Conservation (phyloP, 1,139 yeast genomes). For the Diutina rugosa region DNA sequence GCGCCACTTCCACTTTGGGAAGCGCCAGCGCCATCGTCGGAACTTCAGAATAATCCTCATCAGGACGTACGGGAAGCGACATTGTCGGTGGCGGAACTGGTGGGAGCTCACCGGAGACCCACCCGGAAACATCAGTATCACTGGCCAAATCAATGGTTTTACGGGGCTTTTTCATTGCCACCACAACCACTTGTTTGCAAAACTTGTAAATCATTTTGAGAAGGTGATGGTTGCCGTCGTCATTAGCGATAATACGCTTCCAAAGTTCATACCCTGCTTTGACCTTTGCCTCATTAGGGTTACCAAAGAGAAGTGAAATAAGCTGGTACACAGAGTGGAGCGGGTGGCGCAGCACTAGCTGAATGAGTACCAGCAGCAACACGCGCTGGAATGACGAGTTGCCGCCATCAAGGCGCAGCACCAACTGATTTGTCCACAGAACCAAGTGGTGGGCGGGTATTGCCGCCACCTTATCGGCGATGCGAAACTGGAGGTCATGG, state of each 20-base stretch:
- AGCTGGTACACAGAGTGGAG: conserved; percentile 64
- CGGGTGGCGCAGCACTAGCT: conserved; percentile 39
- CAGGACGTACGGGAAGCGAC: conserved; percentile 25
- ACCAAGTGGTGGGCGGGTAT: not conserved
- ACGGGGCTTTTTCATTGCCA: conserved; percentile 37
- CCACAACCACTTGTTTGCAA: conserved; percentile 33
- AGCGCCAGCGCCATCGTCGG: conserved; percentile 37
- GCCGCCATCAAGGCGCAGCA: not conserved
- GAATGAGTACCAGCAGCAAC: not conserved
- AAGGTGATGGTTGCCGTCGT: not conserved
- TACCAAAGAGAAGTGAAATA: conserved; percentile 41
- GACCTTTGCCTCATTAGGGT: conserved; percentile 16
- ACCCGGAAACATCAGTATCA: conserved; percentile 33
- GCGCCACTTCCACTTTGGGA: conserved; percentile 42
- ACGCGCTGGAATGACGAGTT: not conserved
- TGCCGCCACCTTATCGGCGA: not conserved
- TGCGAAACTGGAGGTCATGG: not conserved
- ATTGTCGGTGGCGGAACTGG: conserved; percentile 62
- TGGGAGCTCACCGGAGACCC: conserved; percentile 39
- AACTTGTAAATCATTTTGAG: conserved; percentile 30
- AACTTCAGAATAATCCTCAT: conserved; percentile 32
- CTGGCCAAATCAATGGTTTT: conserved; percentile 22
- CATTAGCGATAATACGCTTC: conserved; percentile 6
- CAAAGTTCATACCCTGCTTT: conserved; percentile 40
- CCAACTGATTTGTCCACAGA: not conserved